These are phyloP conservation scores for Salix brachista DNA, from an alignment of 345 rosid species.

Conservation along the genomic window DNA sequence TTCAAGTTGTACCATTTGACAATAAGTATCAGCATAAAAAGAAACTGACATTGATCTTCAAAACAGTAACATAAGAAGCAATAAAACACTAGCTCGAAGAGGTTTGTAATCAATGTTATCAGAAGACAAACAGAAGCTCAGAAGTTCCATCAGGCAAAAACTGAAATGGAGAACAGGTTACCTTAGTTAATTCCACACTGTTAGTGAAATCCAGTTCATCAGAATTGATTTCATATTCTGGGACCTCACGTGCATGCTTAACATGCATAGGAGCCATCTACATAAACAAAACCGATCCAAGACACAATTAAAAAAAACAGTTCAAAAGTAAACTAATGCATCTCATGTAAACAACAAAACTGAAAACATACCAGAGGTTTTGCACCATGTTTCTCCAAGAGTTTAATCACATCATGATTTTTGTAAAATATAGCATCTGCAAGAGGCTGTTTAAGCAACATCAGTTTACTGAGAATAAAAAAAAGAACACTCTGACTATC, in stretches of 20 bases:
- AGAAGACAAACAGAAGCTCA: not conserved
- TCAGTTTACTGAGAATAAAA: slow-evolving; percentile 8
- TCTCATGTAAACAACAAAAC: not conserved
- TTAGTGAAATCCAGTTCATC: slow-evolving; percentile 72
- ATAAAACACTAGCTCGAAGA: not conserved
- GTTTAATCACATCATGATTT: slow-evolving; percentile 67
- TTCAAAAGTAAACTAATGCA: not conserved
- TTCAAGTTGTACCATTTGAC: not conserved
- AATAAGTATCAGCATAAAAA: not conserved
- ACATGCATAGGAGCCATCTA: slow-evolving; percentile 96
- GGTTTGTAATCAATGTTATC: not conserved
- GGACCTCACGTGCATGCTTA: slow-evolving; percentile 76
- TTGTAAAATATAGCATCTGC: slow-evolving; percentile 89
- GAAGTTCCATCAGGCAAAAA: not conserved
- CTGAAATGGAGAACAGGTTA: slow-evolving; percentile 11
- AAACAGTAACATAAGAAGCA: not conserved
- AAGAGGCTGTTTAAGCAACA: slow-evolving; percentile 61
- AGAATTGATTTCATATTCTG: slow-evolving; percentile 80
- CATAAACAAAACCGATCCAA: not conserved
- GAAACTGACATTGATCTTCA: not conserved
- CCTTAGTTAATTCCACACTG: slow-evolving; percentile 77
- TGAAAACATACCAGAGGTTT: slow-evolving; percentile 56
- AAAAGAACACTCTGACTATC: not conserved
- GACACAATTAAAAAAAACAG: not conserved
- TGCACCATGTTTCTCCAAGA: slow-evolving; percentile 78